Evolutionary conservation across 176 grass and related monocot genomes (phyloP), one percentile per base, ranked within the genome.

Genomic region (Urochloa ruziziensis): DNA sequence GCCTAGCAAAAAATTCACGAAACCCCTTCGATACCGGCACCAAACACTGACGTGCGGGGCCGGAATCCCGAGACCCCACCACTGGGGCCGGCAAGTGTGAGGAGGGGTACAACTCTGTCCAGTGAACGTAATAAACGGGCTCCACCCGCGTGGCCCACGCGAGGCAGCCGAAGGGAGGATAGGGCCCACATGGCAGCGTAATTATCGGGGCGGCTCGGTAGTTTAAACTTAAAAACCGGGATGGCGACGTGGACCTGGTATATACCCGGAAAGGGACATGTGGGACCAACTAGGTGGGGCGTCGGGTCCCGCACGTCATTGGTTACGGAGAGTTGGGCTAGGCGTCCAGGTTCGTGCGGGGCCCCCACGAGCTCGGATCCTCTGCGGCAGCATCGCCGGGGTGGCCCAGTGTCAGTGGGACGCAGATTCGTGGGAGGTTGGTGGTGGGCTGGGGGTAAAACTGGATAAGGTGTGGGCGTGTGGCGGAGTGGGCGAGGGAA

Each of bases 261-360:
- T n/a, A n/a, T 21, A 34, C 29, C 5, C 17, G 17, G 69, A 71
- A 10, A 48, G 68, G 24, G 15, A 29, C 42, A 0, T 5, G 40
- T 67, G 16, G 59, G 49, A 18, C 46, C 29, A 37, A 14, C 9
- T 23, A 19, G 7, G n/a, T 0, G 13, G 68, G 77, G 0, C 68
- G n/a, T n/a, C n/a, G n/a, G n/a, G n/a, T n/a, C n/a, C 68, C 84
- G 40, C 77, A 7, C 29, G 76, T 73, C 76, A 80, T 62, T 6
- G 0, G 1, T 6, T 6, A 11, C 5, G 17, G 10, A 12, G 57
- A 19, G 17, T 21, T 11, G 40, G n/a, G 4, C 54, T 4, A 7
- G 48, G 81, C 57, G 57, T 30, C 57, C 17, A 63, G 69, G 48
- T 37, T 73, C 56, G 68, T 73, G 80, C 70, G 19, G 51, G 21